Conservation (phyloP, 164 flowering plant genomes). For the Tetracentron sinense region DNA sequence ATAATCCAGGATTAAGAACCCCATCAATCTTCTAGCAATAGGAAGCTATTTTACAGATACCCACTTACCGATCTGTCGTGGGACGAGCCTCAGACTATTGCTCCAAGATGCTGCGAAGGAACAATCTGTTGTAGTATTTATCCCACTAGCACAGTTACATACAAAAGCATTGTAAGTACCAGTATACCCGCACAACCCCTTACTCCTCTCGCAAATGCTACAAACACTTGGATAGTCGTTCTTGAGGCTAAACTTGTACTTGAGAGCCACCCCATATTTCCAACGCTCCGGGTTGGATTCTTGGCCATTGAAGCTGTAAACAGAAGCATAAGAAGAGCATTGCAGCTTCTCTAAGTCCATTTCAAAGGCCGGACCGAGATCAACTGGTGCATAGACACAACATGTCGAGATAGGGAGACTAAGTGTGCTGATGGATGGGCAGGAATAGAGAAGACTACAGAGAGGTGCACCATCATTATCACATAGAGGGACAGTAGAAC, state of each 20-base stretch:
- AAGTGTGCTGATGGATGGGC: constrained; percentile 41
- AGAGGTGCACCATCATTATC: constrained; percentile 41
- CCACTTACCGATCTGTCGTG: constrained; percentile 29
- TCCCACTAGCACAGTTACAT: constrained; percentile 56
- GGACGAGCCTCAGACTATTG: constrained; percentile 19
- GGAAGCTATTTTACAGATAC: not conserved
- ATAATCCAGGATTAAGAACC: constrained; percentile 2
- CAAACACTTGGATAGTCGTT: constrained; percentile 52
- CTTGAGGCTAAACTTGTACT: constrained; percentile 54
- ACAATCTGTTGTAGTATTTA: constrained; percentile 53
- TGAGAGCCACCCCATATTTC: constrained; percentile 64
- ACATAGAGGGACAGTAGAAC: constrained; percentile 35
- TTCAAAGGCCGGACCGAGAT: constrained; percentile 67
- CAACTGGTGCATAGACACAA: constrained; percentile 71
- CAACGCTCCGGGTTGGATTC: constrained; percentile 47
- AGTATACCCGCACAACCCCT: constrained; percentile 59
- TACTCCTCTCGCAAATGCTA: constrained; percentile 49
- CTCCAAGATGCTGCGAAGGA: constrained; percentile 35
- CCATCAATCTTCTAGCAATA: not conserved
- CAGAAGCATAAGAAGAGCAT: constrained; percentile 51
- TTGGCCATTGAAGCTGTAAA: constrained; percentile 47
- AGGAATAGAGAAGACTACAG: constrained; percentile 53
- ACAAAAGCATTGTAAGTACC: constrained; percentile 40
- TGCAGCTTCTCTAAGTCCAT: constrained; percentile 56
- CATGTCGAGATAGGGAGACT: constrained; percentile 52